Evolutionary conservation across 2,329 filamentous ascomycete genomes (phyloP), one percentile per base, ranked within the genome.

Genomic region (Venturia pyrina): DNA sequence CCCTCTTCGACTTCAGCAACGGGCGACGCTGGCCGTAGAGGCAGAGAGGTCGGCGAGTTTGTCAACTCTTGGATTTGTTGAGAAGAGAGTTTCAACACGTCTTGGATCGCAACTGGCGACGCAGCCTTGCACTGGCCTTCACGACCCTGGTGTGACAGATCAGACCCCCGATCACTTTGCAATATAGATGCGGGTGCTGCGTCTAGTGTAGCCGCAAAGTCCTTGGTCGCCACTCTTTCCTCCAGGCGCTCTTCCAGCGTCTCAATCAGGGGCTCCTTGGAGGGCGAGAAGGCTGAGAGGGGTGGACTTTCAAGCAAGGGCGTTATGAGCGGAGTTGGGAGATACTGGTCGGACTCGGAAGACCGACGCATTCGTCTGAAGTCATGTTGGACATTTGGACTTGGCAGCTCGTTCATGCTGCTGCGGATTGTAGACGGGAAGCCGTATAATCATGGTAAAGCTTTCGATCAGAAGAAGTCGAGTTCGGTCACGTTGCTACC

Each of bases 51-150:
- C 10, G 82, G 81, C 15, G 83, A 82, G 19, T 78, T 76, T 6
- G 82, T 83, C 53, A 86, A 77, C 57, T 83, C 82, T 53, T 83
- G 78, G 2, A 86, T 81, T 71, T 84, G 79, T 50, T 78, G 78
- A 2, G 80, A 79, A 3, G 83, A 85, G 40, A 85, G 74, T 69
- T 83, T 85, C 66, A 82, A 72, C 3, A 81, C 72, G 68, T 75
- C 78, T 61, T 41, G 37, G 10, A n/a, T 53, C 37, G 44, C 62
- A 57, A 24, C 34, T 40, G 37, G 62, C 24, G 37, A 66, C 46
- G 56, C 57, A 21, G 34, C 60, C 63, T 66, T 68, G 48, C 66
- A 48, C 2, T 19, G 19, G 48, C 48, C 32, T 21, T 43, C 63
- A 59, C 37, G 24, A 28, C 6, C n/a, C 19, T 32, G 59, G 43